Conservation (phyloP, 805 yeast species). For the Blastobotrys mokoenaii region DNA sequence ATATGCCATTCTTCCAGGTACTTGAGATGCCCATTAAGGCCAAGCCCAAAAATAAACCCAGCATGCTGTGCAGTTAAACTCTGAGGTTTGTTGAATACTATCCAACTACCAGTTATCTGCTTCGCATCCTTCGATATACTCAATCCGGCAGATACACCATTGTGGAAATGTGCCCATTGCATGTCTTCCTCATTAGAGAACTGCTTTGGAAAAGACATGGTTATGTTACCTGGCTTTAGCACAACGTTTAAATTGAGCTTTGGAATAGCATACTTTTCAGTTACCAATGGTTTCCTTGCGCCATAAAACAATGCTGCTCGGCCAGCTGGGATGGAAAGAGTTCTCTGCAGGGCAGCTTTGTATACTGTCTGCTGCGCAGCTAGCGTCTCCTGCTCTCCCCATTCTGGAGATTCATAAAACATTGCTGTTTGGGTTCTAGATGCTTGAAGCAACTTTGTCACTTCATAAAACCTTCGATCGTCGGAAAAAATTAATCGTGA, state of each 20-base stretch:
- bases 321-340: slow-evolving; percentile 70
- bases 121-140: slow-evolving; percentile 59
- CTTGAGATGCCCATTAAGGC: slow-evolving; percentile 80
- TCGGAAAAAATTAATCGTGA: slow-evolving; percentile 64
- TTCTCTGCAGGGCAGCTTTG: slow-evolving; percentile 54
- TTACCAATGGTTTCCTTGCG: slow-evolving; percentile 65
- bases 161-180: slow-evolving; percentile 86
- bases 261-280: slow-evolving; percentile 79
- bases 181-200: slow-evolving; percentile 39
- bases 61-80: slow-evolving; percentile 79
- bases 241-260: slow-evolving; percentile 59
- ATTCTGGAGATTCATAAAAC: slow-evolving; percentile 31
- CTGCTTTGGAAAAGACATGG: slow-evolving; percentile 50
- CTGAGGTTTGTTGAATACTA: slow-evolving; percentile 73
- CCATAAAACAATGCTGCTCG: slow-evolving; percentile 65
- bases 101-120: slow-evolving; percentile 85
- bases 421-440: slow-evolving; percentile 49
- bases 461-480: slow-evolving; percentile 75
- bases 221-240: slow-evolving; percentile 59
- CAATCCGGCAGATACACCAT: slow-evolving; percentile 83
- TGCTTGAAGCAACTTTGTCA: slow-evolving; percentile 61
- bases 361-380: slow-evolving; percentile 50
- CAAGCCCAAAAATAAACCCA: slow-evolving; percentile 88
- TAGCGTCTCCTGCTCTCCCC: slow-evolving; percentile 50
- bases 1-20: slow-evolving; percentile 92